A percentile compares a stretch with the other conserved stretches of the same genome.
Conservation (phyloP, 108 stramenopile genomes). For the Chaetoceros muelleri region DNA sequence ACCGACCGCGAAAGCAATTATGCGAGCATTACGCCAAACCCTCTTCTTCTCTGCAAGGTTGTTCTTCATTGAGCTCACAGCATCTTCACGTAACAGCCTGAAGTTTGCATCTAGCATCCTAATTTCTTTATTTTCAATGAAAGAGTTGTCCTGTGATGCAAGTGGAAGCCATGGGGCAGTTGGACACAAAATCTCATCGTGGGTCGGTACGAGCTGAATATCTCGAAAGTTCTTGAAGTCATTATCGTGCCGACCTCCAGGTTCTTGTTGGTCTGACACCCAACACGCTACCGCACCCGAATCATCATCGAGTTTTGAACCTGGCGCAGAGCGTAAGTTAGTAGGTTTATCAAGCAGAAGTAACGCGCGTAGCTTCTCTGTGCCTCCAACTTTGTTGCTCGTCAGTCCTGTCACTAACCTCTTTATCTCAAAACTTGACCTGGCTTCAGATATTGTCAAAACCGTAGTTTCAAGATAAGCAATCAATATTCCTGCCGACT, state of each 20-base stretch:
- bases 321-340: background rate
- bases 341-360: constrained; percentile 18
- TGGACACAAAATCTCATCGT: constrained; percentile 23
- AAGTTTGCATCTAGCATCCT: constrained; percentile 32
- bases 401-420: constrained; percentile 17
- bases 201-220: constrained; percentile 29
- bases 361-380: constrained; percentile 15
- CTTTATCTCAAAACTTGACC: constrained; percentile 11
- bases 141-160: constrained; percentile 16
- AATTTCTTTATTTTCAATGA: constrained; percentile 18
- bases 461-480: constrained; percentile 15
- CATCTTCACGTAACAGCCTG: constrained; percentile 38
- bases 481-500: constrained; percentile 10
- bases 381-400: constrained; percentile 5
- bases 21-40: constrained; percentile 34
- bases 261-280: constrained; percentile 27
- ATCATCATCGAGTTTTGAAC: background rate
- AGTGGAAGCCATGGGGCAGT: constrained; percentile 23
- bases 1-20: too few relatives aligned
- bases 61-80: constrained; percentile 22
- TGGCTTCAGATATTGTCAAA: constrained; percentile 22
- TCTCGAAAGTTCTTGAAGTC: constrained; percentile 36
- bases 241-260: constrained; percentile 41
- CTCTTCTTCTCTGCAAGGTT: constrained; percentile 19
- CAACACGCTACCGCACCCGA: constrained; percentile 28